A percentile compares a stretch with the other conserved stretches of the same genome.
Evolutionary conservation across 108 stramenopile genomes (phyloP).

Genomic region (Asterionellopsis glacialis): DNA sequence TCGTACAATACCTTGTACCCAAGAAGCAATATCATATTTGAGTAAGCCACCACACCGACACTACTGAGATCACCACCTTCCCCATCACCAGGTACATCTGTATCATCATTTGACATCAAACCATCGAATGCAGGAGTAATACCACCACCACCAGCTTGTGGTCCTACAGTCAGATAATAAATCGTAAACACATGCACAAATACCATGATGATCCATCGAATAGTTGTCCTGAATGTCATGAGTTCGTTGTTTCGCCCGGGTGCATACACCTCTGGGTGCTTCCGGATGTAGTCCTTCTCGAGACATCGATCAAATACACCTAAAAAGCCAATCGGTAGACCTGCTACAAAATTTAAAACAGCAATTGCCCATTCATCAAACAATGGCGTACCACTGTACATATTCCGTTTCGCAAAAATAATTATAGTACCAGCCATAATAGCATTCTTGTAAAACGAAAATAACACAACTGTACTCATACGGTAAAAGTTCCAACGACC

Average conservation of each 20-base stretch:
- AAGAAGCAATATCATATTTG: constrained; percentile 55
- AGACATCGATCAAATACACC: constrained; percentile 93
- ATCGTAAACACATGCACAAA: constrained; percentile 62
- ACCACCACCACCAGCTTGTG: constrained; percentile 50
- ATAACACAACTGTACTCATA: constrained; percentile 84
- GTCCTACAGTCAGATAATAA: constrained; percentile 55
- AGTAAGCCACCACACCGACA: constrained; percentile 71
- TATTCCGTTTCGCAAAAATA: constrained; percentile 55
- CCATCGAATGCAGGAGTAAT: constrained; percentile 61
- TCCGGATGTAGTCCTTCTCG: constrained; percentile 67
- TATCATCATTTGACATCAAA: constrained; percentile 44
- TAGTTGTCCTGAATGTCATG: constrained; percentile 47
- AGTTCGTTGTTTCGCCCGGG: constrained; percentile 75
- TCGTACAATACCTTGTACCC: constrained; percentile 79
- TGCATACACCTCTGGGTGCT: constrained; percentile 73
- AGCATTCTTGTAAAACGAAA: constrained; percentile 98
- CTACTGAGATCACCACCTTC: constrained; percentile 73
- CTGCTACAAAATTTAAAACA: constrained; percentile 86
- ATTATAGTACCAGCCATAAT: constrained; percentile 77
- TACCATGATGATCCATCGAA: constrained; percentile 64
- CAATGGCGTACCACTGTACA: constrained; percentile 79
- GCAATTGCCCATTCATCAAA: constrained; percentile 81
- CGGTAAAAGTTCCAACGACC: constrained; percentile 96
- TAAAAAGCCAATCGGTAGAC: constrained; percentile 77
- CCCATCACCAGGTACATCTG: constrained; percentile 63